Conservation (phyloP, 768 basidiomycete species). For the Lactarius sp. region DNA sequence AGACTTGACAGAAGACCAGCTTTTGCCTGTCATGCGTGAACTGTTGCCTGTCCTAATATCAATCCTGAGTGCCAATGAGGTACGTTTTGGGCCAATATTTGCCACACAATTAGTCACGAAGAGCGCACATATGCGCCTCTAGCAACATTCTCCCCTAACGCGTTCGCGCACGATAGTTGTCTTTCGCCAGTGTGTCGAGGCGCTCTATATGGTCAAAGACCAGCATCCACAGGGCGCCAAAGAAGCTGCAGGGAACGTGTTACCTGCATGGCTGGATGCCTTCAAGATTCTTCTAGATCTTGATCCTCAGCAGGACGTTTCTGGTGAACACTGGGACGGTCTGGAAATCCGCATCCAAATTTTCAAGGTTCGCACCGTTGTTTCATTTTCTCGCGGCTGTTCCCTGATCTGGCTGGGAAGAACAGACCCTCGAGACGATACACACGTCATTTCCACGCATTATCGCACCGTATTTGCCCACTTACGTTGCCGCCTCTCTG, state of each 20-base stretch:
- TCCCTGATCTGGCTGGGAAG: conserved; percentile 3
- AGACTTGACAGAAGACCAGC: conserved; percentile 92
- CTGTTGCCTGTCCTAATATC: conserved; percentile 79
- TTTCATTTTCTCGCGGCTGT: neutral
- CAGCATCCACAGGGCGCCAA: conserved; percentile 84
- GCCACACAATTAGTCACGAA: conserved; percentile 6
- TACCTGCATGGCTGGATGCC: conserved; percentile 90
- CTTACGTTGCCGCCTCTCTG: conserved; percentile 55
- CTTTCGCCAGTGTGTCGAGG: conserved; percentile 84
- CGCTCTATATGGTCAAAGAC: conserved; percentile 93
- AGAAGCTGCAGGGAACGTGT: conserved; percentile 71
- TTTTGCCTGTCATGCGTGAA: conserved; percentile 84
- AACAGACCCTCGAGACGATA: conserved; percentile 73
- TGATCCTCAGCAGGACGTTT: conserved; percentile 61
- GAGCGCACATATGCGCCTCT: neutral
- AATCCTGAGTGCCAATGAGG: conserved; percentile 75
- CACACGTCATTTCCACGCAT: conserved; percentile 77
- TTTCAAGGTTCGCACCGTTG: conserved; percentile 59
- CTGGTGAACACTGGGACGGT: conserved; percentile 69
- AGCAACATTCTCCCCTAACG: conserved; percentile 74
- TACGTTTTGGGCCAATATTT: conserved; percentile 31
- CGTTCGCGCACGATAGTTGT: conserved; percentile 82
- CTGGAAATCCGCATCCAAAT: conserved; percentile 76
- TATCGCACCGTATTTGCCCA: conserved; percentile 56
- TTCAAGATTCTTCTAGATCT: conserved; percentile 71